Conservation (phyloP, 495 filamentous ascomycete species). For the Podospora pseudopauciseta region DNA sequence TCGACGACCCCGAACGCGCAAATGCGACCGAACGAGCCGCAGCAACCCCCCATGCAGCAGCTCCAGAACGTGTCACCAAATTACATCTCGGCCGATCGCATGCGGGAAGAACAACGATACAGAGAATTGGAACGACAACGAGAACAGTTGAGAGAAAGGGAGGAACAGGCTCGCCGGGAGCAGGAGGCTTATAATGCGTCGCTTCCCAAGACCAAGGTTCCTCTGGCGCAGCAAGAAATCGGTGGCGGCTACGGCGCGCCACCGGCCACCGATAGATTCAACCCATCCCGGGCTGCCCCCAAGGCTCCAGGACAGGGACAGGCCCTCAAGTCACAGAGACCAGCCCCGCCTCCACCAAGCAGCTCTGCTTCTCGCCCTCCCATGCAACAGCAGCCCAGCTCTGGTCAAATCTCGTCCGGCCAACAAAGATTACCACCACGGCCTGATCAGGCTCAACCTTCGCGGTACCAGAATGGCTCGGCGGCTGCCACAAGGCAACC, state of each 20-base stretch:
- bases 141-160: constrained; percentile 53
- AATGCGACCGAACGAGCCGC: constrained; percentile 38
- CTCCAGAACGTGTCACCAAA: constrained; percentile 44
- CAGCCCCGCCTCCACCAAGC: constrained; percentile 50
- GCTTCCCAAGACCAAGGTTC: constrained; percentile 68
- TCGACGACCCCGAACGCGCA: constrained; percentile 26
- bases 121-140: constrained; percentile 42
- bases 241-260: constrained; percentile 52
- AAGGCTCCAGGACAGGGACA: constrained; percentile 45
- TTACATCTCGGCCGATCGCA: constrained; percentile 54
- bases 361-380: constrained; percentile 35
- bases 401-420: constrained; percentile 22
- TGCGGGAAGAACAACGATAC: constrained; percentile 50
- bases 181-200: constrained; percentile 84
- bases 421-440: constrained; percentile 30
- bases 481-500: constrained; percentile 32
- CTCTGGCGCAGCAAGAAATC: constrained; percentile 84
- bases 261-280: constrained; percentile 64
- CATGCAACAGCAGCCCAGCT: constrained; percentile 41
- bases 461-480: constrained; percentile 41
- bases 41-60: constrained; percentile 41
- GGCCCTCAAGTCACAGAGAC: constrained; percentile 50
- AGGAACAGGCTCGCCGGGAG: constrained; percentile 68
- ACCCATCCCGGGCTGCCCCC: constrained; percentile 70
- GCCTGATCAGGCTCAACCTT: constrained; percentile 26